These are phyloP conservation scores for Geotrichum citri-aurantii DNA, from an alignment of 1,139 yeast genomes.

Conservation along the genomic window DNA sequence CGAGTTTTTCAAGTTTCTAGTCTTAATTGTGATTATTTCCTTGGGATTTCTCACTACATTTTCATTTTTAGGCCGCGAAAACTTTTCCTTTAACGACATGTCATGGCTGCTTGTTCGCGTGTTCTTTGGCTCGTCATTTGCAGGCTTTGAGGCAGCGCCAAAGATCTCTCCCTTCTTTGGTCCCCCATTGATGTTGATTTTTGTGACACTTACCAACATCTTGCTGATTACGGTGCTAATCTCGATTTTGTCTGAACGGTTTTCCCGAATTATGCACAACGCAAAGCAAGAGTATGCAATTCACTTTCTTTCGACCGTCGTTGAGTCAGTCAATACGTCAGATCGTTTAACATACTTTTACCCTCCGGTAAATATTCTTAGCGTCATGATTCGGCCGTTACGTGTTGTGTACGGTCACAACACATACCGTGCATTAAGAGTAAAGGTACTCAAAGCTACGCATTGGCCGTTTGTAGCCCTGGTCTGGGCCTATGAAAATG, in stretches of 20 bases:
- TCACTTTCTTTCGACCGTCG: conserved; percentile 31
- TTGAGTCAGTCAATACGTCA: conserved; percentile 32
- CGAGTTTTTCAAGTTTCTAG: conserved; percentile 33
- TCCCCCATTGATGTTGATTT: conserved; percentile 33
- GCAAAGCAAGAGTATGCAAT: conserved; percentile 33
- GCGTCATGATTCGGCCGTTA: conserved; percentile 30
- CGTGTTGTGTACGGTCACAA: conserved; percentile 26
- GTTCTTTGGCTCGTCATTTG: conserved; percentile 32
- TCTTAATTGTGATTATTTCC: conserved; percentile 31
- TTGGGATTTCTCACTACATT: conserved; percentile 36
- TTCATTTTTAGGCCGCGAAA: conserved; percentile 32
- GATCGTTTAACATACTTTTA: conserved; percentile 34
- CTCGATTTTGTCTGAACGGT: conserved; percentile 33
- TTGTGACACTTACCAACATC: conserved; percentile 31
- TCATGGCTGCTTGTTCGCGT: conserved; percentile 34
- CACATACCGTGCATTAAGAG: conserved; percentile 28
- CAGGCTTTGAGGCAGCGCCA: conserved; percentile 34
- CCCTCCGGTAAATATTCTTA: conserved; percentile 34
- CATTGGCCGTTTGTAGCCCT: conserved; percentile 32
- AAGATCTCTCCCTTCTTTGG: conserved; percentile 32
- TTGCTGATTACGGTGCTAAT: conserved; percentile 33
- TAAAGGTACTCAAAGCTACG: conserved; percentile 28
- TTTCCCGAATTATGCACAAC: conserved; percentile 33
- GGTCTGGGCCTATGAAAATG: conserved; percentile 27
- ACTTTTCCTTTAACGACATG: conserved; percentile 29